These are phyloP conservation scores for Pseudoneurospora amorphoporcata DNA, from an alignment of 495 filamentous ascomycete genomes.

Conservation along the genomic window DNA sequence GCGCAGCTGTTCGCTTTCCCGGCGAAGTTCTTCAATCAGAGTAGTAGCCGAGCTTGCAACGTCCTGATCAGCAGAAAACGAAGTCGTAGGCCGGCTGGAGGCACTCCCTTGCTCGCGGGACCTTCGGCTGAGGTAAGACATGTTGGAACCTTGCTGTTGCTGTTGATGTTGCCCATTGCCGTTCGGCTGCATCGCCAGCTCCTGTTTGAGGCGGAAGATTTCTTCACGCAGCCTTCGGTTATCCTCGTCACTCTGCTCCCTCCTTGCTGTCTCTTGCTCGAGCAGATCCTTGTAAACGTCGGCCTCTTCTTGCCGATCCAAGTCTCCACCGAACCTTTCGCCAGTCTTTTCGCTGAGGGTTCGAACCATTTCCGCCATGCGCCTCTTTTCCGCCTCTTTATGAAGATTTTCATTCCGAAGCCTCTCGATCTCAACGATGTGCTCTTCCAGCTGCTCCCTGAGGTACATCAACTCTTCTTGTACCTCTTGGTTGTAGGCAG, in stretches of 20 bases:
- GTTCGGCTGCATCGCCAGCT: conserved; percentile 31
- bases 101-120: conserved; percentile 47
- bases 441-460: conserved; percentile 72
- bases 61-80: conserved; percentile 45
- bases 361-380: conserved; percentile 67
- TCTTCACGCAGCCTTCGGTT: conserved; percentile 80
- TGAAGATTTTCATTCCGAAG: conserved; percentile 63
- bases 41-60: conserved; percentile 53
- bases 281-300: conserved; percentile 92
- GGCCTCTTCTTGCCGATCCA: conserved; percentile 75
- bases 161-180: conserved; percentile 37
- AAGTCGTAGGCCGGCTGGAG: conserved; percentile 53
- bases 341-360: conserved; percentile 54
- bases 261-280: conserved; percentile 81
- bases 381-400: conserved; percentile 70
- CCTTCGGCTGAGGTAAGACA: conserved; percentile 52
- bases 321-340: conserved; percentile 46
- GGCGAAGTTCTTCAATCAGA: conserved; percentile 49
- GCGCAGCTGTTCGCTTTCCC: conserved; percentile 65
- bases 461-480: conserved; percentile 80
- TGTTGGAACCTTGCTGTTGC: conserved; percentile 32
- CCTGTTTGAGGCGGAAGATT: conserved; percentile 60
- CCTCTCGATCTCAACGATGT: conserved; percentile 72
- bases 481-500: conserved; percentile 50
- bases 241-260: conserved; percentile 86